phyloP scores from a whole-genome alignment of 2,329 filamentous ascomycete genomes.

The Claviceps capensis region DNA sequence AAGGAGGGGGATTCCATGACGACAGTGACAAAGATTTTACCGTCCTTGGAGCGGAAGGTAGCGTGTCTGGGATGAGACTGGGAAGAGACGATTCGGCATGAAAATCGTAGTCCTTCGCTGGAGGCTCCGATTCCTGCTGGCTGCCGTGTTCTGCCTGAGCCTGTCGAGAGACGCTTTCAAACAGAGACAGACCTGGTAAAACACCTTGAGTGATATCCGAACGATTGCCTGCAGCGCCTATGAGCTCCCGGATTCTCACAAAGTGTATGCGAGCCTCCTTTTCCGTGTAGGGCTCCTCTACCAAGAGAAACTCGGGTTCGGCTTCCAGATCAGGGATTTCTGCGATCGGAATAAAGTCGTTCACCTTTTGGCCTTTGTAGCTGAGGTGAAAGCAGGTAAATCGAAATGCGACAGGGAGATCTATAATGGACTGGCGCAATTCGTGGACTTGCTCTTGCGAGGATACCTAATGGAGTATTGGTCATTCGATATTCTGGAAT shows the following conservation, averaged over 20 bases:
- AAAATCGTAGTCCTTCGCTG: slow-evolving; percentile 64
- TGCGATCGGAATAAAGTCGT: slow-evolving; percentile 85
- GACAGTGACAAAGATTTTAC: slow-evolving; percentile 82
- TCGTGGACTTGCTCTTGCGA: slow-evolving; percentile 95
- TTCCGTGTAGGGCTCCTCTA: slow-evolving; percentile 95
- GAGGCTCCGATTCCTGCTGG: slow-evolving; percentile 17
- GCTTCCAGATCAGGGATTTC: slow-evolving; percentile 70
- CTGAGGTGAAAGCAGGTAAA: slow-evolving; percentile 99
- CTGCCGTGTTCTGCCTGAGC: slow-evolving; percentile 25
- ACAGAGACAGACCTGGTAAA: slow-evolving; percentile 70
- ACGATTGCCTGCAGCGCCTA: slow-evolving; percentile 80
- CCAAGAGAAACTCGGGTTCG: slow-evolving; percentile 65
- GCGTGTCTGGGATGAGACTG: slow-evolving; percentile 54
- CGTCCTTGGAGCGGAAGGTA: slow-evolving; percentile 67
- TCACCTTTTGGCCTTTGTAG: slow-evolving; percentile 75
- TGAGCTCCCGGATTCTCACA: slow-evolving; percentile 78
- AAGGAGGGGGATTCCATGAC: slow-evolving; percentile 91
- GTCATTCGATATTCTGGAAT: neutral
- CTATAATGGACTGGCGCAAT: slow-evolving; percentile 90
- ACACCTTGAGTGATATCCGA: slow-evolving; percentile 80
- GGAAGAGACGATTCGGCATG: slow-evolving; percentile 52
- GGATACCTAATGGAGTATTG: slow-evolving; percentile 48
- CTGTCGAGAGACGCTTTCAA: slow-evolving; percentile 56
- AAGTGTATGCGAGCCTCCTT: slow-evolving; percentile 95
- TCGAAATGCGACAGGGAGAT: slow-evolving; percentile 82